Evolutionary conservation across 225 moss, liverwort and hornwort genomes (phyloP), one percentile per base, ranked within the genome.

Genomic region (Straminergon stramineum): DNA sequence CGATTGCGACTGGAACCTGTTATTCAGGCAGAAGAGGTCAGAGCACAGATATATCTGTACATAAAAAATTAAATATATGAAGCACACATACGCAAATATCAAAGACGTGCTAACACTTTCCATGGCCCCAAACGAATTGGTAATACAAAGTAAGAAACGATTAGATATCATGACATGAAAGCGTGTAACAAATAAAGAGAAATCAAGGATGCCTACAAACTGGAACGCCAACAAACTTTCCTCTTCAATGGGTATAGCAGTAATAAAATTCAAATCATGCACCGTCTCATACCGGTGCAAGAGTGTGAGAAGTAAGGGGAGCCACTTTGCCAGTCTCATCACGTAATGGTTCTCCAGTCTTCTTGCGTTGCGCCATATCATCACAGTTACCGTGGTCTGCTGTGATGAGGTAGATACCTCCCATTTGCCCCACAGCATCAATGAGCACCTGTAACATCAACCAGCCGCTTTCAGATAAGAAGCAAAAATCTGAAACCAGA

Each of bases 1-100:
- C 99, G 68, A 99, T 96, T 57, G 99, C 95, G 27, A 99, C 96
- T 32, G 97, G 97, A 86, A 97, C 97, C 96, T 97, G 94, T 53
- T 48, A 26, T 91, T 31, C 68, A 80, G 20, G 31, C 83, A 76
- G 55, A 85, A 51, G 48, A 79, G 79, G 53, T 90, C 79, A 91
- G 91, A 70, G 31, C 79, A 79, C 80, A 74, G 65, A 45, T 31
- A 75, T 19, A 52, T 62, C 34, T 32, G 24, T 19, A 88, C 55
- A 61, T 35, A 13, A 79, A 79, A 45, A 35, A n/a, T 22, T 45
- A 14, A 69, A 70, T 30, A 61, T 17, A 23, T 75, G 35, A 37
- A 45, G 58, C 39, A 53, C 48, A 39, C 64, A 41, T 12, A 24
- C 19, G 7, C 48, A 37, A 80, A 87, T 32, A 51, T 22, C 41